These are phyloP conservation scores for Microdochium bolleyi DNA, from an alignment of 2,329 filamentous ascomycete species.

Conservation along the genomic window DNA sequence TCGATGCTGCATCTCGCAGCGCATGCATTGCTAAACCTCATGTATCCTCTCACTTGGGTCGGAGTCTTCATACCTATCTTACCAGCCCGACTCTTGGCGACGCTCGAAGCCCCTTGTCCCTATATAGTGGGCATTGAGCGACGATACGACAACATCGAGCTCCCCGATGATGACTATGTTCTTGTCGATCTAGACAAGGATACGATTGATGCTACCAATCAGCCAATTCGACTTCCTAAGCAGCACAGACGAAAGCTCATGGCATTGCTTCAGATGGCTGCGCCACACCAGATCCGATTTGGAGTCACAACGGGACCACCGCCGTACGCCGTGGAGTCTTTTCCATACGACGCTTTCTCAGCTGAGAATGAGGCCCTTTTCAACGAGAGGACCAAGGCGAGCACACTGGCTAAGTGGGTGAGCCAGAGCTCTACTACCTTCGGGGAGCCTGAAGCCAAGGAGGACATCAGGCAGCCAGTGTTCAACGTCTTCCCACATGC, in stretches of 20 bases:
- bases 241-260: conserved; percentile 86
- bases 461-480: conserved; percentile 53
- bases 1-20: conserved; percentile 93
- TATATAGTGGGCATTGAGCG: conserved; percentile 96
- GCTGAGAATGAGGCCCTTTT: conserved; percentile 81
- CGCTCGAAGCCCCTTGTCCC: conserved; percentile 88
- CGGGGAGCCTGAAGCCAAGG: conserved; percentile 52
- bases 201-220: conserved; percentile 74
- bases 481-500: conserved; percentile 89
- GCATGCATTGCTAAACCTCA: conserved; percentile 72
- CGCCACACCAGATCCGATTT: conserved; percentile 80
- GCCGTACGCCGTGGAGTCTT: conserved; percentile 87
- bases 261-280: conserved; percentile 80
- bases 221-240: conserved; percentile 72
- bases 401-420: conserved; percentile 77
- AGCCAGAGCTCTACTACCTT: conserved; percentile 86
- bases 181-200: conserved; percentile 90
- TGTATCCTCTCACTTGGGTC: conserved; percentile 89
- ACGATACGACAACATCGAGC: conserved; percentile 75
- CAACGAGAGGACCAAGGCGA: conserved; percentile 59
- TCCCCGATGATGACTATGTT: conserved; percentile 93
- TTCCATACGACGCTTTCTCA: conserved; percentile 82
- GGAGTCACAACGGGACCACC: conserved; percentile 85
- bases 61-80: conserved; percentile 92
- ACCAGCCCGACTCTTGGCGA: conserved; percentile 79